These are phyloP conservation scores for Cryptococcus maquisensis DNA, from an alignment of 1,284 basidiomycete species.

Conservation along the genomic window DNA sequence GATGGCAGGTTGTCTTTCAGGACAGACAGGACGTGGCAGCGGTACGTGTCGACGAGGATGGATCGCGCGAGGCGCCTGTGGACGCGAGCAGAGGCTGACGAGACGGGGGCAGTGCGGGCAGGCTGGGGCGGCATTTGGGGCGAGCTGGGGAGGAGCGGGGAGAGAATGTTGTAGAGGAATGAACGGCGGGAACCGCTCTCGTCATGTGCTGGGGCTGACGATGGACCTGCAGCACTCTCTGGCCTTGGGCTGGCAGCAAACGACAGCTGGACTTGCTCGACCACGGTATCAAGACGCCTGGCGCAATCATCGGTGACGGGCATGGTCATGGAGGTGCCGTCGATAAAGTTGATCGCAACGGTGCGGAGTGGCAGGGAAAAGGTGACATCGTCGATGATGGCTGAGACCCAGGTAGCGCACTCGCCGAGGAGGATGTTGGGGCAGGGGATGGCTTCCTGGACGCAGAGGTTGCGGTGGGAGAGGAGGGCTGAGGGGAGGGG, in stretches of 20 bases:
- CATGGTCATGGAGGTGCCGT: slow-evolving; percentile 36
- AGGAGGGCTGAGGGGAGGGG: slow-evolving; percentile 48
- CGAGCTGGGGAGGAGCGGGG: slow-evolving; percentile 35
- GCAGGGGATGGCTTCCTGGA: slow-evolving; percentile 47
- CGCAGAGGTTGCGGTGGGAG: slow-evolving; percentile 42
- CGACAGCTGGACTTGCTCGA: slow-evolving; percentile 45
- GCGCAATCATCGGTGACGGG: slow-evolving; percentile 33
- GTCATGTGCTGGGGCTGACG: slow-evolving; percentile 11
- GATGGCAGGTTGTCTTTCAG: slow-evolving; percentile 46
- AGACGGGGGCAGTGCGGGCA: slow-evolving; percentile 14
- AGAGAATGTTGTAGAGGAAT: slow-evolving; percentile 42
- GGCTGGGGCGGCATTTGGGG: slow-evolving; percentile 1
- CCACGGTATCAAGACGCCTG: slow-evolving; percentile 34
- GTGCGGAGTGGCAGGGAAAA: slow-evolving; percentile 37
- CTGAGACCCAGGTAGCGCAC: slow-evolving; percentile 47
- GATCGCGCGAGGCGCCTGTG: slow-evolving; percentile 68
- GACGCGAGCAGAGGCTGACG: slow-evolving; percentile 49
- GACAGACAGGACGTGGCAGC: slow-evolving; percentile 59
- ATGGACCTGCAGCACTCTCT: neutral
- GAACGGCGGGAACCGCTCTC: slow-evolving; percentile 31
- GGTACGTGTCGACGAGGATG: slow-evolving; percentile 67
- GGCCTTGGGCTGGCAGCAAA: slow-evolving; percentile 23
- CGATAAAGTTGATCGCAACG: slow-evolving; percentile 44
- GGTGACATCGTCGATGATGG: slow-evolving; percentile 47
- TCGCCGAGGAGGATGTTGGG: slow-evolving; percentile 47